Percentiles rank a stretch among this genome's conserved stretches.
phyloP scores from a whole-genome alignment of 306 rosid species.

The Quercus robur region DNA sequence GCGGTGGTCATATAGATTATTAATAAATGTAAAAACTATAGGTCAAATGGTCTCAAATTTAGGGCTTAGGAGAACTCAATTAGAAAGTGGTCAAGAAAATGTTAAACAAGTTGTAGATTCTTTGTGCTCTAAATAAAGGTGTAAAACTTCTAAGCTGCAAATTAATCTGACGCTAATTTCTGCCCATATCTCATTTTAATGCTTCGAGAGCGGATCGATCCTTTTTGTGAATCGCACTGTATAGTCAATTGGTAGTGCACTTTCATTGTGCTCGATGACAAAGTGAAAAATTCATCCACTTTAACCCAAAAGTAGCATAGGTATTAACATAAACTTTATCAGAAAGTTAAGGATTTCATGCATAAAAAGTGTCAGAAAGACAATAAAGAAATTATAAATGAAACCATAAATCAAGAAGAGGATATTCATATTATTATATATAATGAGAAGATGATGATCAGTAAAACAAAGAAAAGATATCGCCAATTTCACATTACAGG shows the following conservation, averaged over 20 bases:
- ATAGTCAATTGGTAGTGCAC: neutral
- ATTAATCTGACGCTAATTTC: too few species aligned
- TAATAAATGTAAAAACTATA: neutral
- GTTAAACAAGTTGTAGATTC: neutral
- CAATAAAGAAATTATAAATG: neutral
- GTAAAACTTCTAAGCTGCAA: neutral
- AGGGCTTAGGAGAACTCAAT: neutral
- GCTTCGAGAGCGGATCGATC: constrained; percentile 23
- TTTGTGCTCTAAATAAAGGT: neutral
- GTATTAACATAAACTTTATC: neutral
- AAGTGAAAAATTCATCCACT: constrained; percentile 23
- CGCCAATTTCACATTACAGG: neutral
- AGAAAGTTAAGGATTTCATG: neutral
- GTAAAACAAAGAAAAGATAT: neutral
- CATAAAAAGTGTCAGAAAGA: neutral
- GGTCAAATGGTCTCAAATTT: constrained; percentile 9
- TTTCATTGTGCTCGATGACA: constrained; percentile 27
- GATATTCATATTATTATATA: too few species aligned
- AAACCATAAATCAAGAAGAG: too few species aligned
- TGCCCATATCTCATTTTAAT: neutral
- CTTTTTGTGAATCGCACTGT: constrained; percentile 30
- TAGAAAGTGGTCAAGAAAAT: constrained; percentile 1
- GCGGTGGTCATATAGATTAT: constrained; percentile 29
- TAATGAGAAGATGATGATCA: too few species aligned
- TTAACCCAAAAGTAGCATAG: constrained; percentile 25